Evolutionary conservation across 805 yeast species (phyloP).

Genomic region (Myxozyma lipomycoides): DNA sequence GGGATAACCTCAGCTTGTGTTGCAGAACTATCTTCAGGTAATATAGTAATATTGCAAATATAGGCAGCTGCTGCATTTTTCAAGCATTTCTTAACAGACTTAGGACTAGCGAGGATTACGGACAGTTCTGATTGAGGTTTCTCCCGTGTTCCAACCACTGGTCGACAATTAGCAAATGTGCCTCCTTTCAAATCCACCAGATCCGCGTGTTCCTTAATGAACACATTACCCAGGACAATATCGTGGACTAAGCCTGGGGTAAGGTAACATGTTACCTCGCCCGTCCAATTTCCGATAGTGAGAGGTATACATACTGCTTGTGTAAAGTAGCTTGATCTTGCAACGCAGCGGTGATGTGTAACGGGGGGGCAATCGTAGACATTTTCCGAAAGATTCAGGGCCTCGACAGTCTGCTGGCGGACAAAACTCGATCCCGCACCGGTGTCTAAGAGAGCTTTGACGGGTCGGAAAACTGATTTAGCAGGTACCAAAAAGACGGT

Average conservation of each 20-base stretch:
- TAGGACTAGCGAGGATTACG: not conserved
- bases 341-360: too few relatives aligned
- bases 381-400: too few relatives aligned
- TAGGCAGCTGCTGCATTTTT: not conserved
- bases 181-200: not conserved
- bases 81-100: too few relatives aligned
- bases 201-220: not conserved
- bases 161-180: not conserved
- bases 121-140: too few relatives aligned
- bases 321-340: too few relatives aligned
- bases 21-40: not conserved
- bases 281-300: not conserved
- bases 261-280: not conserved
- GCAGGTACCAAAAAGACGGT: too few relatives aligned
- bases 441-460: too few relatives aligned
- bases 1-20: not conserved
- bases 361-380: too few relatives aligned
- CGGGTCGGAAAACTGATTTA: too few relatives aligned
- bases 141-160: not conserved
- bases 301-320: not conserved
- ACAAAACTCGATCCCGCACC: too few relatives aligned
- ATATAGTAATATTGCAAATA: not conserved
- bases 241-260: not conserved
- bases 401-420: too few relatives aligned
- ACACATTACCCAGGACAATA: not conserved